Conservation (phyloP, 371 early-diverging fungal species). For the Lichtheimia ornata region DNA sequence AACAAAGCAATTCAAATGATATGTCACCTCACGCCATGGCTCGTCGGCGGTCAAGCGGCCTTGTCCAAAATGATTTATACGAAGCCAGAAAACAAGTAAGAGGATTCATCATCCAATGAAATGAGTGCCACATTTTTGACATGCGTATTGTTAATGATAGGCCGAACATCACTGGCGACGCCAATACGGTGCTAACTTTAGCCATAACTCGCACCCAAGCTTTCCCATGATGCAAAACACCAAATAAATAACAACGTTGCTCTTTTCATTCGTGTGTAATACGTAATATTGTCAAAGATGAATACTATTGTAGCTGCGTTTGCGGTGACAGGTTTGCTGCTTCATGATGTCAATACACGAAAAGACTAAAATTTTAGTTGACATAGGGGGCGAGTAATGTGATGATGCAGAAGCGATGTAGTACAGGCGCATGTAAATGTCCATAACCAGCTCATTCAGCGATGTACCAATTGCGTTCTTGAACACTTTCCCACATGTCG, state of each 20-base stretch:
- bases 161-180: conserved; percentile 47
- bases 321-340: too few species aligned
- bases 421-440: too few species aligned
- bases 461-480: too few species aligned
- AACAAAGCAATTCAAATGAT: conserved; percentile 9
- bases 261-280: too few species aligned
- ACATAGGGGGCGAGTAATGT: too few species aligned
- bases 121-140: not conserved
- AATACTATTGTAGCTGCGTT: too few species aligned
- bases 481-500: too few species aligned
- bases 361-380: too few species aligned
- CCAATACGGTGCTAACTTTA: conserved; percentile 45
- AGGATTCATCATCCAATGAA: not conserved
- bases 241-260: not conserved
- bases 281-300: too few species aligned
- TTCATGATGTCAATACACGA: too few species aligned
- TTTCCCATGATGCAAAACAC: conserved; percentile 24
- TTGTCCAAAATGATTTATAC: conserved; percentile 29
- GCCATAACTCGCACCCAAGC: conserved; percentile 38
- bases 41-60: conserved; percentile 34
- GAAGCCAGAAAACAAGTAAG: conserved; percentile 31
- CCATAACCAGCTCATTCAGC: too few species aligned
- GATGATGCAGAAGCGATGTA: too few species aligned
- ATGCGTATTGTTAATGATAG: conserved; percentile 1
- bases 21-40: conserved; percentile 30